Conservation (phyloP, 2,329 filamentous ascomycete genomes). For the Penicillium italicum region DNA sequence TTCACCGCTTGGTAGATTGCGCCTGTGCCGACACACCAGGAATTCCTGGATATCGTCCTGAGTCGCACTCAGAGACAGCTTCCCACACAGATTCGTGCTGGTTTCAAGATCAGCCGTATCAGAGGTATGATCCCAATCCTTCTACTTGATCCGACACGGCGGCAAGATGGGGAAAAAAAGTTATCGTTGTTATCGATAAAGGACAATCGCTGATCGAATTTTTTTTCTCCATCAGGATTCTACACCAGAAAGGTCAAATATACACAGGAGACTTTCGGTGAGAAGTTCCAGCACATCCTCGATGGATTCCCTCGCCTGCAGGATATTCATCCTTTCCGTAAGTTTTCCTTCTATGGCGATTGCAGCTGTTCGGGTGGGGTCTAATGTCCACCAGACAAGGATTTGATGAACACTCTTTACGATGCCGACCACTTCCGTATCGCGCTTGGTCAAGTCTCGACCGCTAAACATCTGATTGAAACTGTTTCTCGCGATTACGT, state of each 20-base stretch:
- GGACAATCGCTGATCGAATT: slow-evolving; percentile 29
- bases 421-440: slow-evolving; percentile 98
- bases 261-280: slow-evolving; percentile 92
- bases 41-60: slow-evolving; percentile 96
- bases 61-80: slow-evolving; percentile 88
- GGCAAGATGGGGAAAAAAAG: slow-evolving; percentile 11
- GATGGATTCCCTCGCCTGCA: slow-evolving; percentile 88
- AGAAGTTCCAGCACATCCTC: slow-evolving; percentile 87
- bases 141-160: background rate
- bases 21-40: slow-evolving; percentile 84
- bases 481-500: slow-evolving; percentile 96
- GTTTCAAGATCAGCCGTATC: slow-evolving; percentile 95
- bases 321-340: slow-evolving; percentile 93
- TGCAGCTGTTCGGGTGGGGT: slow-evolving; percentile 1
- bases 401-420: slow-evolving; percentile 95
- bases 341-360: slow-evolving; percentile 16
- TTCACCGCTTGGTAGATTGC: slow-evolving; percentile 57
- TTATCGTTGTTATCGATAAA: slow-evolving; percentile 27
- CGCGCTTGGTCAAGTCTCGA: slow-evolving; percentile 90
- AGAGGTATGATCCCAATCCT: slow-evolving; percentile 47
- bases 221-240: slow-evolving; percentile 57
- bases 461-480: slow-evolving; percentile 94
- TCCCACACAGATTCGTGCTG: slow-evolving; percentile 90
- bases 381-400: slow-evolving; percentile 53
- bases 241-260: slow-evolving; percentile 99